Conservation (phyloP, 83 land plant species). For the Larix sibirica region DNA sequence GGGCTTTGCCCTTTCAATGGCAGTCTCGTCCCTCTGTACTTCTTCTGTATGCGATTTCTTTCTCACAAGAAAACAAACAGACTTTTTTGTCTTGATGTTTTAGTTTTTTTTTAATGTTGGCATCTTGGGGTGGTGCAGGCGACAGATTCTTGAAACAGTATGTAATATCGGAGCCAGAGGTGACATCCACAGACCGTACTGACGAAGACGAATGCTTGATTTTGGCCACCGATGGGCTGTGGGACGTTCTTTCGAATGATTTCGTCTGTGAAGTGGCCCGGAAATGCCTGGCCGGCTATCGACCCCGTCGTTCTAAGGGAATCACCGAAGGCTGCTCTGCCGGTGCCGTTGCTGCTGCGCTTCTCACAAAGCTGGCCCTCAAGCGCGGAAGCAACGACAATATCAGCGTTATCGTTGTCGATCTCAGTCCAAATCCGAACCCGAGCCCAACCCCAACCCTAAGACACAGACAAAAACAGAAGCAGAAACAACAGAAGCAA, state of each 20-base stretch:
- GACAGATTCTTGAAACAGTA: conserved; percentile 41
- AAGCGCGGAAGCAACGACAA: conserved; percentile 59
- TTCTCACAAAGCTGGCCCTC: conserved; percentile 56
- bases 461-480: no score
- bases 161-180: conserved; percentile 52
- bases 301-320: not conserved
- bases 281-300: conserved; percentile 30
- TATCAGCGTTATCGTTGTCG: conserved; percentile 73
- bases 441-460: not conserved
- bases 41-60: no score
- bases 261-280: conserved; percentile 53
- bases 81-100: not conserved
- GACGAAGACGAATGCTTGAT: conserved; percentile 50
- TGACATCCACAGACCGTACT: conserved; percentile 26
- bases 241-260: conserved; percentile 62
- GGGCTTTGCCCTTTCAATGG: no score
- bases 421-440: conserved; percentile 28
- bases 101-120: not conserved
- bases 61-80: no score
- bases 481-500: not conserved
- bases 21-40: no score
- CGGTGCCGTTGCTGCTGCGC: conserved; percentile 38
- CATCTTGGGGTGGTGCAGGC: conserved; percentile 30
- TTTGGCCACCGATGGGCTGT: conserved; percentile 59
- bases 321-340: no score